These are phyloP conservation scores for Theobroma cacao DNA, from an alignment of 345 rosid species.

Conservation along the genomic window DNA sequence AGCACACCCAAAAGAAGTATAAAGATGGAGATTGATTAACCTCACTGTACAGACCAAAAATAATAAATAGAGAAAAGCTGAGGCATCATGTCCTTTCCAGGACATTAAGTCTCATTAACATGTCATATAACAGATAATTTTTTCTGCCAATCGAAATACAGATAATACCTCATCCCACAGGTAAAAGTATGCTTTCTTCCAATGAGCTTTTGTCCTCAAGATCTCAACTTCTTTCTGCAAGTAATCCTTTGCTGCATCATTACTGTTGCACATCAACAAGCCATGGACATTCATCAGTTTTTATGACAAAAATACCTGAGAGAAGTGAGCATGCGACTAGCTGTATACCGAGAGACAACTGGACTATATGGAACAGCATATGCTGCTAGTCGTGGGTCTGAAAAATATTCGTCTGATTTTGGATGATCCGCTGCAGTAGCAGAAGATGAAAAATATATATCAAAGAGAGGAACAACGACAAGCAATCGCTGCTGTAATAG, in stretches of 20 bases:
- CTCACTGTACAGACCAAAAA: not conserved
- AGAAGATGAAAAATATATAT: constrained; percentile 11
- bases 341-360: constrained; percentile 59
- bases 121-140: not conserved
- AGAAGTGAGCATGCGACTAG: constrained; percentile 31
- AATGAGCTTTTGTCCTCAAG: constrained; percentile 80
- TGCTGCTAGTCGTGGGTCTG: constrained; percentile 89
- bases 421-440: constrained; percentile 78
- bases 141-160: constrained; percentile 1
- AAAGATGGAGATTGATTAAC: not conserved
- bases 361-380: constrained; percentile 83
- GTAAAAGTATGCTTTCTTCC: constrained; percentile 97
- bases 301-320: constrained; percentile 22
- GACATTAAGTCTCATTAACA: constrained; percentile 6
- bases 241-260: constrained; percentile 59
- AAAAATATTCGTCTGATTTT: constrained; percentile 79
- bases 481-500: not conserved
- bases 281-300: constrained; percentile 32
- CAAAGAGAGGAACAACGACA: constrained; percentile 1
- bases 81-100: not conserved
- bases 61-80: not conserved
- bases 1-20: not conserved
- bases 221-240: constrained; percentile 87
- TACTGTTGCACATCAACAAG: constrained; percentile 54
- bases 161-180: constrained; percentile 90